Evolutionary conservation across 192 early-diverging fungal genomes (phyloP).

Genomic region (Gorgonomyces haynaldii): DNA sequence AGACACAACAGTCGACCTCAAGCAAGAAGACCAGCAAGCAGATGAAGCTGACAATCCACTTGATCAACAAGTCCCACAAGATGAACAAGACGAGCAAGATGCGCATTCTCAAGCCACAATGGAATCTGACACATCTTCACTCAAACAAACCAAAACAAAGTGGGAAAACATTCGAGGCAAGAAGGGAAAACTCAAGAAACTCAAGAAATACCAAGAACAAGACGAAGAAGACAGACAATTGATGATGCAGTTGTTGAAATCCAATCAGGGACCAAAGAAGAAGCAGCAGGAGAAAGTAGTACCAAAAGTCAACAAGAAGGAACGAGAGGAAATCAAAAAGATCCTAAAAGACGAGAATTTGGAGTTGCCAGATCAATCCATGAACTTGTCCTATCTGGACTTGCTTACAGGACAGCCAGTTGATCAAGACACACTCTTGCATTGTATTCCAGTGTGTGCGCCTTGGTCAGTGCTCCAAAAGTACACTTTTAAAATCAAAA

Average conservation of each 20-base stretch:
- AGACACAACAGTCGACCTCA: neutral
- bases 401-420: conserved; percentile 68
- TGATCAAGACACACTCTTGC: conserved; percentile 64
- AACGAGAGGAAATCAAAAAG: conserved; percentile 12
- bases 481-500: conserved; percentile 92
- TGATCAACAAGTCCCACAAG: neutral
- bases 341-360: conserved; percentile 26
- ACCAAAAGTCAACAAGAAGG: conserved; percentile 14
- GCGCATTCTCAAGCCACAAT: neutral
- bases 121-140: neutral
- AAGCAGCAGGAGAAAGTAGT: conserved; percentile 32
- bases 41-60: neutral
- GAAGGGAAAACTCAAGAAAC: conserved; percentile 78
- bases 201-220: conserved; percentile 92
- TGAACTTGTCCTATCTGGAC: conserved; percentile 44
- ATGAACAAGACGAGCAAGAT: neutral
- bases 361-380: conserved; percentile 2
- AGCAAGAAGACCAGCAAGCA: no score
- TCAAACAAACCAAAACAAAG: neutral
- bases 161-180: conserved; percentile 58
- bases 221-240: conserved; percentile 85
- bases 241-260: conserved; percentile 68
- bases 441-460: conserved; percentile 87
- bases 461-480: conserved; percentile 75
- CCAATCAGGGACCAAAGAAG: conserved; percentile 53